phyloP scores from a whole-genome alignment of 768 basidiomycete genomes.

The Kwoniella dendrophila region DNA sequence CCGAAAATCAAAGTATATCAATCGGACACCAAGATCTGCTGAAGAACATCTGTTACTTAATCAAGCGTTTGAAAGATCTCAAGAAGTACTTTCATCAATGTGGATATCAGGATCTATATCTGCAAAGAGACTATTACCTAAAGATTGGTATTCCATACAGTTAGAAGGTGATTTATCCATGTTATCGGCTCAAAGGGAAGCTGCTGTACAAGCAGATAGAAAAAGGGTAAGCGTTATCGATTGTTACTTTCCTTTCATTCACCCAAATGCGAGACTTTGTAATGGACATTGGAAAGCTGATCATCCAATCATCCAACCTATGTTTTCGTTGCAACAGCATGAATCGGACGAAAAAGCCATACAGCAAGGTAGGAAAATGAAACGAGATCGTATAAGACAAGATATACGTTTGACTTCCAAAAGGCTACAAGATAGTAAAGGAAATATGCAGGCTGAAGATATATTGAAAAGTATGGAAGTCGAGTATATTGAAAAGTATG shows the following conservation, averaged over 20 bases:
- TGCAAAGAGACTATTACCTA: background rate
- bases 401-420: too few relatives aligned
- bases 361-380: too few relatives aligned
- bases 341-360: too few relatives aligned
- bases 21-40: background rate
- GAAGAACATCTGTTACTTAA: background rate
- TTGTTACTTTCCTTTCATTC: too few relatives aligned
- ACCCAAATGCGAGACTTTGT: background rate
- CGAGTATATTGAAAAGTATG: too few relatives aligned
- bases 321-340: too few relatives aligned
- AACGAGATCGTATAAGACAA: too few relatives aligned
- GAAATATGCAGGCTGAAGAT: too few relatives aligned
- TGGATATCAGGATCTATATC: background rate
- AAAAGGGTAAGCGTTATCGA: constrained; percentile 4
- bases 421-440: too few relatives aligned
- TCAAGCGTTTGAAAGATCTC: background rate
- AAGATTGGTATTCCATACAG: background rate
- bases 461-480: too few relatives aligned
- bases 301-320: background rate
- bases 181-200: background rate
- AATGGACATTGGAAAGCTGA: too few relatives aligned
- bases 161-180: background rate
- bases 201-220: background rate
- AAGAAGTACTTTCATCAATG: background rate
- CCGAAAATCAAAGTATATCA: background rate